Percentiles rank a stretch among this genome's conserved stretches.
Evolutionary conservation across 2,329 filamentous ascomycete genomes (phyloP).

Genomic region (Botrytis hyacinthi): DNA sequence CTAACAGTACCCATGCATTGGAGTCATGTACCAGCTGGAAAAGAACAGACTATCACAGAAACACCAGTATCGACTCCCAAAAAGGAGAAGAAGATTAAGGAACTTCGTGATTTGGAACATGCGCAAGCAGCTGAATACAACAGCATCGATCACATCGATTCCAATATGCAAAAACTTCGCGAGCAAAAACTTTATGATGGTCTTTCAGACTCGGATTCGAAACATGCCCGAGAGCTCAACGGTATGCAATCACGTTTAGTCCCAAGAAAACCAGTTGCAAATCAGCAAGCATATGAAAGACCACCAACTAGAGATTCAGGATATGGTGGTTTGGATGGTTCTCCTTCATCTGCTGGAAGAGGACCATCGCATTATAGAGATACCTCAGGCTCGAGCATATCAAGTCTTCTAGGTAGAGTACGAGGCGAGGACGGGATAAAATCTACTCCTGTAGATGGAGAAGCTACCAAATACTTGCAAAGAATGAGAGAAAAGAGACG

Average conservation of each 20-base stretch:
- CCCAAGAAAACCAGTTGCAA: not conserved
- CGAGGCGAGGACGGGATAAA: not conserved
- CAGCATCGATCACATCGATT: not conserved
- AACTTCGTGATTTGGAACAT: conserved; percentile 8
- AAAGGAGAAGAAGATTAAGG: conserved; percentile 5
- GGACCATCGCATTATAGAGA: not conserved
- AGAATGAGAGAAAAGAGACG: conserved; percentile 14
- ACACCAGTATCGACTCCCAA: not conserved
- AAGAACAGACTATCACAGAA: not conserved
- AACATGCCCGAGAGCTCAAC: conserved; percentile 1
- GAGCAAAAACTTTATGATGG: not conserved
- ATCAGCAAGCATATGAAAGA: not conserved
- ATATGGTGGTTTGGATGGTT: not conserved
- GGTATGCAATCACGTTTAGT: not conserved
- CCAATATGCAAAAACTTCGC: conserved; percentile 3
- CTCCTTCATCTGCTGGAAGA: not conserved
- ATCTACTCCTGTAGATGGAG: not conserved
- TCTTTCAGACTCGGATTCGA: not conserved
- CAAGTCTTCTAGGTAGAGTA: conserved; percentile 10
- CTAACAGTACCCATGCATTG: conserved; percentile 26
- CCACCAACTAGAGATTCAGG: conserved; percentile 1
- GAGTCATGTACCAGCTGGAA: conserved; percentile 5
- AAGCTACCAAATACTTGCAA: conserved; percentile 17
- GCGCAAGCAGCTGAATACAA: conserved; percentile 12
- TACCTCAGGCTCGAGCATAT: conserved; percentile 9